Percentiles rank a stretch among this genome's conserved stretches.
Evolutionary conservation across 305 asterid species (phyloP).

Genomic region (Solanum chacoense): DNA sequence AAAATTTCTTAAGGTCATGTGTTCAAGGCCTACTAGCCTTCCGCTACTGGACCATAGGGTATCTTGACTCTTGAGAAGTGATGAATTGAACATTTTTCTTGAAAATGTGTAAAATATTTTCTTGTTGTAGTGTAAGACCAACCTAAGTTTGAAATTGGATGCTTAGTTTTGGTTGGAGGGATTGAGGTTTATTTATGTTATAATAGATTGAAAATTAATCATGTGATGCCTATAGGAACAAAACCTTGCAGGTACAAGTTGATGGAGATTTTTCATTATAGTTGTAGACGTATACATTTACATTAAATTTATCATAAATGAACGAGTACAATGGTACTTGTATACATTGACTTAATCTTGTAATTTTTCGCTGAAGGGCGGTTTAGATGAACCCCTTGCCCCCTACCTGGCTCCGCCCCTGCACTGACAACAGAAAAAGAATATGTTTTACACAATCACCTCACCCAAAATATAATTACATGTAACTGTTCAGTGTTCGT

Average conservation of each 20-base stretch:
- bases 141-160: not conserved
- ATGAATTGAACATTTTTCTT: not conserved
- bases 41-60: not conserved
- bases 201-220: not conserved
- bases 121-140: not conserved
- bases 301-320: not conserved
- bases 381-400: not conserved
- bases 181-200: not conserved
- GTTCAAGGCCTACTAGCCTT: too few relatives aligned
- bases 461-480: not conserved
- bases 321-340: not conserved
- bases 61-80: not conserved
- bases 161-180: not conserved
- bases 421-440: not conserved
- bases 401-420: not conserved
- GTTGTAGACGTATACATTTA: not conserved
- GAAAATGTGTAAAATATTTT: not conserved
- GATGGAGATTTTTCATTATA: not conserved
- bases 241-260: not conserved
- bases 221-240: not conserved
- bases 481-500: not conserved
- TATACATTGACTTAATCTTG: not conserved
- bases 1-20: too few relatives aligned
- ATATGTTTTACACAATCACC: not conserved
- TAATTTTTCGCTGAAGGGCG: not conserved